A percentile compares a stretch with the other conserved stretches of the same genome.
These are phyloP conservation scores for Corynascus novoguineensis DNA, from an alignment of 495 filamentous ascomycete genomes.

Conservation along the genomic window DNA sequence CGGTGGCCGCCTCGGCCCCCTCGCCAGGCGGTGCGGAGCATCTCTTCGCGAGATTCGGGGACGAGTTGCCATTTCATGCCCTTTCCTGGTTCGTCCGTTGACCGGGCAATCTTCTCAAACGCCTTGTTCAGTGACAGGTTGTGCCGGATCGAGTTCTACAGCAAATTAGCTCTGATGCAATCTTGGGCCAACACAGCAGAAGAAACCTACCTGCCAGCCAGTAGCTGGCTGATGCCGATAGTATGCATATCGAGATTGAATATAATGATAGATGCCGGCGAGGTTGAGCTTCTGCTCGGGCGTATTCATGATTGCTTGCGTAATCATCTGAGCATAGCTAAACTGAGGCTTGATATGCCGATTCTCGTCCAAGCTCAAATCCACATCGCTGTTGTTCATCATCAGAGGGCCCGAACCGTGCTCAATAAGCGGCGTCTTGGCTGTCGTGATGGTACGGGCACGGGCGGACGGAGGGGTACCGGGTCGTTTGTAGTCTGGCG, in stretches of 20 bases:
- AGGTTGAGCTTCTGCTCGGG: conserved; percentile 81
- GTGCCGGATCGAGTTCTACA: conserved; percentile 89
- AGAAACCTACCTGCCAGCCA: conserved; percentile 76
- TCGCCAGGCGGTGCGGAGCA: conserved; percentile 44
- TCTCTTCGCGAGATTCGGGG: conserved; percentile 70
- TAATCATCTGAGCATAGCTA: conserved; percentile 96
- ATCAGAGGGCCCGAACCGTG: conserved; percentile 38
- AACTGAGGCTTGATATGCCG: conserved; percentile 89
- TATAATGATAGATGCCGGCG: conserved; percentile 85
- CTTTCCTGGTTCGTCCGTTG: conserved; percentile 93
- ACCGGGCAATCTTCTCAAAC: conserved; percentile 85
- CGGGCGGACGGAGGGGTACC: conserved; percentile 58
- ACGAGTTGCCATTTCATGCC: conserved; percentile 98
- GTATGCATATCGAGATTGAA: conserved; percentile 81
- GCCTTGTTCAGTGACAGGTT: conserved; percentile 90
- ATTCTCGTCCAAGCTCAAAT: conserved; percentile 75
- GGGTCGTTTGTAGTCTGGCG: conserved; percentile 62
- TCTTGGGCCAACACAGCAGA: neutral
- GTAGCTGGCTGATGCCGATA: conserved; percentile 67
- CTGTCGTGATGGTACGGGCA: conserved; percentile 29
- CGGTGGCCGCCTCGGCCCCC: conserved; percentile 54
- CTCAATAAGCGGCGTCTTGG: conserved; percentile 41
- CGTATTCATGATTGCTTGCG: conserved; percentile 83
- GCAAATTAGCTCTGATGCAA: conserved; percentile 20
- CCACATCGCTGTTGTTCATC: conserved; percentile 55